phyloP scores from a whole-genome alignment of 805 yeast genomes.

The Saccharomycopsis javanensis region DNA sequence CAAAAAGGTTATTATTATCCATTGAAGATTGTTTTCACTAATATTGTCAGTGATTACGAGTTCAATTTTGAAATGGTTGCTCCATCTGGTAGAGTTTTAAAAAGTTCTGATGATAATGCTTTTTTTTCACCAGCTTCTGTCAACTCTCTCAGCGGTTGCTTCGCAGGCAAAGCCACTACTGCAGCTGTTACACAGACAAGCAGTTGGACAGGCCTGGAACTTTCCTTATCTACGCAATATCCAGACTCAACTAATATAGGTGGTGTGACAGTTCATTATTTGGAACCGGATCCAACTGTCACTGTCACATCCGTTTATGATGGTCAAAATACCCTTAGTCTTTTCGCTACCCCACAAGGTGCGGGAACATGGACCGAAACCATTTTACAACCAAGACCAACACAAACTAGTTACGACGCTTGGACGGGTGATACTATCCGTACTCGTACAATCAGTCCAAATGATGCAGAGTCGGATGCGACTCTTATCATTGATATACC shows the following conservation, averaged over 20 bases:
- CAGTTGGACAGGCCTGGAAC: not conserved
- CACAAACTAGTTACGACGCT: too few relatives aligned
- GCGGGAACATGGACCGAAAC: too few relatives aligned
- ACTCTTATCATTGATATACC: too few relatives aligned
- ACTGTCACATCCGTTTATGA: too few relatives aligned
- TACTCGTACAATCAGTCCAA: too few relatives aligned
- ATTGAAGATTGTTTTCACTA: conserved; percentile 23
- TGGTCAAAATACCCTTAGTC: too few relatives aligned
- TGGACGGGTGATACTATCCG: too few relatives aligned
- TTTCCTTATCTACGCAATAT: conserved; percentile 1
- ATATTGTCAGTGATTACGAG: conserved; percentile 20
- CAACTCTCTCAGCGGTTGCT: not conserved
- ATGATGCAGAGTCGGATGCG: too few relatives aligned
- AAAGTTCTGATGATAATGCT: not conserved
- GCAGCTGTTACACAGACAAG: not conserved
- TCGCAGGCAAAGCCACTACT: not conserved
- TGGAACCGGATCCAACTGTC: conserved; percentile 9
- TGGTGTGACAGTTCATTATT: conserved; percentile 17
- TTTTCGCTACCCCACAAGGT: too few relatives aligned
- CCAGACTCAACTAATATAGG: conserved; percentile 14
- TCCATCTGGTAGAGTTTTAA: conserved; percentile 4
- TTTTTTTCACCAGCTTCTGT: conserved; percentile 1
- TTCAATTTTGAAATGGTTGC: conserved; percentile 17
- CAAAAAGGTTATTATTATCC: conserved; percentile 26
- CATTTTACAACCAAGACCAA: too few relatives aligned